Percentiles rank a stretch among this genome's conserved stretches.
Evolutionary conservation across 345 rosid species (phyloP).

Genomic region (Euphorbia lathyris): DNA sequence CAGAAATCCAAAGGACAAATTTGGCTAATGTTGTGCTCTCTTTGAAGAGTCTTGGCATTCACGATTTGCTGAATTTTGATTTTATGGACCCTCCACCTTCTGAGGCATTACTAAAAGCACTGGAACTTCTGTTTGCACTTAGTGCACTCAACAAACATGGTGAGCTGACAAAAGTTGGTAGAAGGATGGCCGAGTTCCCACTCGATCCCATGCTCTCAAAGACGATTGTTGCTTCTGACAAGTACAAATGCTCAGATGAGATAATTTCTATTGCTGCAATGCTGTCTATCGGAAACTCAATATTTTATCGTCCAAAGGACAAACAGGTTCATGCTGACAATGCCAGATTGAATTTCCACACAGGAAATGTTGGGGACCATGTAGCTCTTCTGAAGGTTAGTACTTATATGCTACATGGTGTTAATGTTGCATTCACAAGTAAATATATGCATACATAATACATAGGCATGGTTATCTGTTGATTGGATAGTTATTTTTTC

Average conservation of each 20-base stretch:
- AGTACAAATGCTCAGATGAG: slow-evolving; percentile 88
- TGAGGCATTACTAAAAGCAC: slow-evolving; percentile 86
- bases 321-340: slow-evolving; percentile 98
- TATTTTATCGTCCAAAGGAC: slow-evolving; percentile 95
- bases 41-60: slow-evolving; percentile 97
- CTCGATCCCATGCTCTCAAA: slow-evolving; percentile 92
- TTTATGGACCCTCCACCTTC: slow-evolving; percentile 99
- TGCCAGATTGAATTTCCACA: slow-evolving; percentile 90
- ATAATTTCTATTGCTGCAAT: slow-evolving; percentile 82
- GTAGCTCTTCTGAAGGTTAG: slow-evolving; percentile 86
- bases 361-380: slow-evolving; percentile 92
- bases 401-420: background rate
- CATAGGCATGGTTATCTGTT: background rate
- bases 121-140: slow-evolving; percentile 80
- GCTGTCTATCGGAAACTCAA: slow-evolving; percentile 92
- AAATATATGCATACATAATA: background rate
- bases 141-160: slow-evolving; percentile 91
- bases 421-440: background rate
- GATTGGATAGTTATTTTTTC: slow-evolving; percentile 12
- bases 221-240: slow-evolving; percentile 90
- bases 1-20: slow-evolving; percentile 94
- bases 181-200: slow-evolving; percentile 97
- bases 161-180: slow-evolving; percentile 90
- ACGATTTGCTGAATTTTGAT: slow-evolving; percentile 84
- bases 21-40: slow-evolving; percentile 91